Base-by-base conservation (phyloP, 495 filamentous ascomycete genomes). In the Trichoderma gamsii region DNA sequence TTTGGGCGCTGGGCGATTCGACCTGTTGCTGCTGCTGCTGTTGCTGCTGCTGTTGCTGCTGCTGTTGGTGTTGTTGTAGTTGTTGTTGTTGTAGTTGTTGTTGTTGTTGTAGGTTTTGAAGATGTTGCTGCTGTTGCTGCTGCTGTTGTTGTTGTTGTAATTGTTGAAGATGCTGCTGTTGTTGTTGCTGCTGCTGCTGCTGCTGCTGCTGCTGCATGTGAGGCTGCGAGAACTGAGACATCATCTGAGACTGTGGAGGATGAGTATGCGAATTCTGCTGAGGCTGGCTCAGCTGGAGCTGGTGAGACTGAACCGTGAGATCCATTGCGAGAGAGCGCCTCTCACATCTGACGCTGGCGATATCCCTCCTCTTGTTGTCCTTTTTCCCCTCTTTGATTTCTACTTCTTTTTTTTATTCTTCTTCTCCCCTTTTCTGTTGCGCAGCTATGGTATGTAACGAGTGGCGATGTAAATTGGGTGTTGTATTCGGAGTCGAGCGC, bases 221-320 rank as follows among this genome's bases (percentile, higher is more conserved):
- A 29, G 56, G 56, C 56, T 61, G 56, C 56, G 27, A 11, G 25
- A 61, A 61, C 56, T 61, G 56, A 61, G 56, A 61, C 56, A 61
- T n/a, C 56, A 61, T 11, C 27, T 61, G 56, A 32, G 56, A 61
- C 56, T 49, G 44, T n/a, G 35, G 35, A 38, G 44, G 44, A 15
- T 49, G 44, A 15, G 44, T 15, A 15, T 49, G 44, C 44, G 44
- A 49, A 49, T 15, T 15, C 44, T 49, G 44, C 44, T 11, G 56
- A 61, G 56, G 27, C 56, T 27, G 56, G 56, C 56, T 25, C 56
- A 61, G 56, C 56, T 61, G 56, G 56, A 61, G 56, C 56, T 27
- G 56, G 56, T 61, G 56, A 61, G 56, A 61, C 56, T 61, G 56
- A 13, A 29, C 23, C 27, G 8, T 61, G 8, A 25, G 25, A 21